Conservation (phyloP, 2,329 filamentous ascomycete species). For the Fusarium sp. region DNA sequence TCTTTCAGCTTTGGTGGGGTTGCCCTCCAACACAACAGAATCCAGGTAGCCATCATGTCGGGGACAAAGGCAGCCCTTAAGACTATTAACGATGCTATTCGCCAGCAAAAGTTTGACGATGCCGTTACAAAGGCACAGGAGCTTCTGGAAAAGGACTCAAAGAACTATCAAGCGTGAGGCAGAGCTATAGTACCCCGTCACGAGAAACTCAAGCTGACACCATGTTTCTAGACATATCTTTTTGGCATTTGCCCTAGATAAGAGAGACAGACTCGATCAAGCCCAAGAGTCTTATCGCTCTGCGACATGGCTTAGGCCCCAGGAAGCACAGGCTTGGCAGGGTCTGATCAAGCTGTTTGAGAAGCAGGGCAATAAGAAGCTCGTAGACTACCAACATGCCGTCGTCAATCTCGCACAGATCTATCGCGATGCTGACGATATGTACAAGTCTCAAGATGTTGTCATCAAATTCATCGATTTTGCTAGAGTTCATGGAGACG, state of each 20-base stretch:
- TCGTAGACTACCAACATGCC: constrained; percentile 80
- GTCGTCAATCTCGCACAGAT: constrained; percentile 80
- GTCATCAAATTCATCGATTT: constrained; percentile 85
- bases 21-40: constrained; percentile 26
- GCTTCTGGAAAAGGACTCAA: constrained; percentile 77
- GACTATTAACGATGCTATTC: constrained; percentile 81
- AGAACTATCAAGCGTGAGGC: constrained; percentile 83
- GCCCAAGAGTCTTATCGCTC: constrained; percentile 81
- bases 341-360: constrained; percentile 89
- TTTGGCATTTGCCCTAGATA: constrained; percentile 86
- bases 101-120: constrained; percentile 82
- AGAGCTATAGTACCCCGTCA: constrained; percentile 29
- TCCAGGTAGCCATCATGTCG: constrained; percentile 58
- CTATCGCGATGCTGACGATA: constrained; percentile 74
- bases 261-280: constrained; percentile 76
- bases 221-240: constrained; percentile 76
- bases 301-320: constrained; percentile 77
- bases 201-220: constrained; percentile 25
- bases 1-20: constrained; percentile 36
- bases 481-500: constrained; percentile 78
- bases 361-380: constrained; percentile 75
- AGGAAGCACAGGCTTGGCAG: constrained; percentile 90
- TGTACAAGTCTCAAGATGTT: constrained; percentile 73
- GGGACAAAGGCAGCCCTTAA: constrained; percentile 81
- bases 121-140: constrained; percentile 76